A percentile compares a stretch with the other conserved stretches of the same genome.
Evolutionary conservation across 768 basidiomycete genomes (phyloP).

Genomic region (Boletellus sp.): DNA sequence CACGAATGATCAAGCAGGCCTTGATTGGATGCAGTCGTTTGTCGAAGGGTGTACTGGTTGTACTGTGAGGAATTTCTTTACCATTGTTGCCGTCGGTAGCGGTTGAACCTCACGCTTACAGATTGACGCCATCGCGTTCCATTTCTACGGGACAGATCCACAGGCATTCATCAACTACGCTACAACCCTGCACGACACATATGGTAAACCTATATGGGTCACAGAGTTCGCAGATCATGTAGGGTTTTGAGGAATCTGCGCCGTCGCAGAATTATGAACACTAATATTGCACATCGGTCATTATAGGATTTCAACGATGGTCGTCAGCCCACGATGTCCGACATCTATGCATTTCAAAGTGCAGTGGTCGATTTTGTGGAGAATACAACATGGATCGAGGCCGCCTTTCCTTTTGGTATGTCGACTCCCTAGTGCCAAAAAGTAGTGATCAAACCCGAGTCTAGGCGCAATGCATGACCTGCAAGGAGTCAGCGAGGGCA

Average conservation of each 20-base stretch:
- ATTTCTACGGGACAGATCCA: constrained; percentile 64
- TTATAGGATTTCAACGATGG: constrained; percentile 53
- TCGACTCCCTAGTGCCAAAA: neutral
- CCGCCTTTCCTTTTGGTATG: constrained; percentile 64
- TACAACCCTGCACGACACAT: constrained; percentile 44
- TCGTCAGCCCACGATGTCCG: constrained; percentile 35
- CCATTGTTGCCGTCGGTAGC: neutral
- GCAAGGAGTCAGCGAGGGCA: constrained; percentile 51
- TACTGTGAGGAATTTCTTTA: constrained; percentile 38
- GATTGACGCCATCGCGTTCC: constrained; percentile 61
- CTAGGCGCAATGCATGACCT: constrained; percentile 55
- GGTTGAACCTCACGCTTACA: constrained; percentile 23
- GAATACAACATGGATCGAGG: constrained; percentile 31
- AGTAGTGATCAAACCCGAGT: neutral
- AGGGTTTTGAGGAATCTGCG: neutral
- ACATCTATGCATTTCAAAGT: constrained; percentile 49
- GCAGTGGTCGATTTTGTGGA: constrained; percentile 46
- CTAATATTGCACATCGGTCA: neutral
- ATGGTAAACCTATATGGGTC: constrained; percentile 47
- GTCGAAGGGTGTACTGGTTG: constrained; percentile 49
- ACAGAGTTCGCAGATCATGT: constrained; percentile 77
- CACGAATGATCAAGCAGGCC: constrained; percentile 60
- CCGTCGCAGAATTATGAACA: neutral
- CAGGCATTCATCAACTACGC: constrained; percentile 53
- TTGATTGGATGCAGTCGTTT: constrained; percentile 65